Conservation (phyloP, 2,329 filamentous ascomycete species). For the Cryphonectria parasitica region DNA sequence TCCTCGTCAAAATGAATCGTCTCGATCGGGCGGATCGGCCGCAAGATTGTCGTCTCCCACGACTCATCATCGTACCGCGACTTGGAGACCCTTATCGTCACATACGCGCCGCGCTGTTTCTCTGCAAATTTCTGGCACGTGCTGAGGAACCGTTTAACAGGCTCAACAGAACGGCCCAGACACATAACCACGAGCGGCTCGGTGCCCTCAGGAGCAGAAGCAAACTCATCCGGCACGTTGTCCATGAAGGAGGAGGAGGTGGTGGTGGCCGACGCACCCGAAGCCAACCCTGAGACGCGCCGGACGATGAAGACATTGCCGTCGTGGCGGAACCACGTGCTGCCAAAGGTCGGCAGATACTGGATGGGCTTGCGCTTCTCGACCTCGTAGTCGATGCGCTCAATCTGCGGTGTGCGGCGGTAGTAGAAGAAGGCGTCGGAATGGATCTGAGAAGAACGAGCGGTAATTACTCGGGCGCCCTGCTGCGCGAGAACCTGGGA, state of each 20-base stretch:
- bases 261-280: conserved; percentile 14
- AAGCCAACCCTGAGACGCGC: conserved; percentile 34
- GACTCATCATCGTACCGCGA: conserved; percentile 33
- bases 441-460: conserved; percentile 39
- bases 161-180: conserved; percentile 40
- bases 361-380: conserved; percentile 43
- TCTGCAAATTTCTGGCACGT: conserved; percentile 39
- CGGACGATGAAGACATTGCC: conserved; percentile 43
- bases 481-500: conserved; percentile 39
- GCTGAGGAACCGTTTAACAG: conserved; percentile 39
- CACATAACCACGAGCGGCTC: conserved; percentile 46
- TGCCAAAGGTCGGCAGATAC: conserved; percentile 44
- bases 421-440: conserved; percentile 38
- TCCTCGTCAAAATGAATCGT: conserved; percentile 47
- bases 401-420: conserved; percentile 33
- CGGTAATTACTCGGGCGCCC: conserved; percentile 41
- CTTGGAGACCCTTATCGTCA: conserved; percentile 42
- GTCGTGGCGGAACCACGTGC: conserved; percentile 42
- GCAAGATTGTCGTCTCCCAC: conserved; percentile 44
- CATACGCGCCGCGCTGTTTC: conserved; percentile 41
- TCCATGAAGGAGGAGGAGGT: conserved; percentile 15
- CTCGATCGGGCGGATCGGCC: conserved; percentile 39
- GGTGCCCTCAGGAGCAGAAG: conserved; percentile 40
- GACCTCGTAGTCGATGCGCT: conserved; percentile 37
- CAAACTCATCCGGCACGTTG: conserved; percentile 39